Base-by-base conservation (phyloP, 2,329 filamentous ascomycete genomes). In the Periconia macrospinosa region DNA sequence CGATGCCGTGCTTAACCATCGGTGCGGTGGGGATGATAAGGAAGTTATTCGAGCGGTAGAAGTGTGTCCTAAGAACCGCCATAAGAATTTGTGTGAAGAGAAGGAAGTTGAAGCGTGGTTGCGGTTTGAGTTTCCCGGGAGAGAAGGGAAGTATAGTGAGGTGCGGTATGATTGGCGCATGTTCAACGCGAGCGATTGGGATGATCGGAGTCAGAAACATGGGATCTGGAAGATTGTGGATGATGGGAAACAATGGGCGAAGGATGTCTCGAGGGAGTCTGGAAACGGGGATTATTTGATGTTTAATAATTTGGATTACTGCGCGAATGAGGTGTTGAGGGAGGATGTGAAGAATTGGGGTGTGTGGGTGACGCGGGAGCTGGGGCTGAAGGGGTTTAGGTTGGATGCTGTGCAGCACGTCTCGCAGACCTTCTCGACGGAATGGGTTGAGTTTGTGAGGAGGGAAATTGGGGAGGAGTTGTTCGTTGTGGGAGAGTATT, bases 111-210 rank as follows among this genome's bases (percentile, higher is more conserved):
- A 48, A 30, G 46, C 23, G 35, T 48, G 46, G 46, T 33, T 48
- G 8, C 5, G 23, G 14, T 41, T 40, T 30, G 33, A 48, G 2
- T 48, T 48, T 41, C 13, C 33, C 3, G 46, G 46, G n/a, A 40
- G 46, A 40, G 33, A 17, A 8, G 33, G 46, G 9, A 41, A 48
- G 33, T 41, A 48, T 18, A 48, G 46, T 48, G 6, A 14, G 2
- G 6, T 41, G 35, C 30, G 40, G 18, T 48, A 48, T 17, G 33
- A 48, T 41, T 48, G 46, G 46, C 46, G 35, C 33, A 48, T 48
- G 46, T 48, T 48, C 18, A 48, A 48, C 14, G 46, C 46, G 46
- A 48, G 46, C 27, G 46, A 48, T 18, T 48, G 46, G 46, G 46
- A 48, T 35, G 46, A 48, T 35, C n/a, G 35, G 11, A 30, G 33